phyloP scores from a whole-genome alignment of 1,284 basidiomycete genomes.

The Gomphus bonarii region DNA sequence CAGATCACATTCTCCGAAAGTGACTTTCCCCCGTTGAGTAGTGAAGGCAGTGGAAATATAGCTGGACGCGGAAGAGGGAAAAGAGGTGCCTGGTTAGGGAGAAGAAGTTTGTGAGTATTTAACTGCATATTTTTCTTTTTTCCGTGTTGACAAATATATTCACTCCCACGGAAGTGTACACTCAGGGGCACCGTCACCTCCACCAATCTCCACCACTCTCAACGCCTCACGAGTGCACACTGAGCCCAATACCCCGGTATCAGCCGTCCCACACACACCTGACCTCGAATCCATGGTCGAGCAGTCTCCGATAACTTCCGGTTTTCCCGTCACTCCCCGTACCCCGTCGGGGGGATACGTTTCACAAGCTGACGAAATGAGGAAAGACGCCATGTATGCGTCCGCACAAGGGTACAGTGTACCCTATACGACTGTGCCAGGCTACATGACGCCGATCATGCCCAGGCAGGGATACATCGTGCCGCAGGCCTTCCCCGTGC shows the following conservation, averaged over 20 bases:
- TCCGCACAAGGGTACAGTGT: not conserved
- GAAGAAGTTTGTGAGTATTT: not conserved
- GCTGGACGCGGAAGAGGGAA: constrained; percentile 2
- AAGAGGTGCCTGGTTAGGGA: not conserved
- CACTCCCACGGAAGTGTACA: not conserved
- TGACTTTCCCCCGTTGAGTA: constrained; percentile 11
- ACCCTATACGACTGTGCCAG: not conserved
- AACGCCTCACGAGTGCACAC: not conserved
- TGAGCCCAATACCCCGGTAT: constrained; percentile 4
- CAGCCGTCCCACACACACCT: constrained; percentile 10
- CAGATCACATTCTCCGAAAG: constrained; percentile 8
- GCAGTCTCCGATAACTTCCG: constrained; percentile 12
- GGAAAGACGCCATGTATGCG: not conserved
- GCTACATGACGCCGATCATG: not conserved
- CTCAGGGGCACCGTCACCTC: constrained; percentile 5
- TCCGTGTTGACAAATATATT: not conserved
- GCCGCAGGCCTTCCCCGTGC: not conserved
- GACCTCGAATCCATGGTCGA: constrained; percentile 12
- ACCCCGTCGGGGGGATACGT: constrained; percentile 10
- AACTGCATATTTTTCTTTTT: not conserved
- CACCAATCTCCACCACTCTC: not conserved
- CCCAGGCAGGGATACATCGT: not conserved
- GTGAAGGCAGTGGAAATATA: not conserved
- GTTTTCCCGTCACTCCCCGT: constrained; percentile 12
- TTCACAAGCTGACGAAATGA: not conserved